A percentile compares a stretch with the other conserved stretches of the same genome.
These are phyloP conservation scores for Aquilaria malaccensis DNA, from an alignment of 345 rosid species.

Conservation along the genomic window DNA sequence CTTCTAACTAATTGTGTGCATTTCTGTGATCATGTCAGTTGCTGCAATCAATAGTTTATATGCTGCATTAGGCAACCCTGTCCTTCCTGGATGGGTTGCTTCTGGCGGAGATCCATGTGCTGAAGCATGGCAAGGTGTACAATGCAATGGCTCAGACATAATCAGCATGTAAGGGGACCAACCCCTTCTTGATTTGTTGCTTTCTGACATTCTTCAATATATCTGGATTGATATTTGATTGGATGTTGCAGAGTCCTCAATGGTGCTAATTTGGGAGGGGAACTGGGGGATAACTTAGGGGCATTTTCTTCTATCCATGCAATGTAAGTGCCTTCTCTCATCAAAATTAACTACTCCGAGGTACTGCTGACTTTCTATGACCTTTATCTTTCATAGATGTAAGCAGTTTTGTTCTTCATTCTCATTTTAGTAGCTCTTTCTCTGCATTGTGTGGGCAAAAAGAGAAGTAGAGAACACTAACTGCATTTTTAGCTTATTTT, in stretches of 20 bases:
- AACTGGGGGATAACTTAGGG: conserved; percentile 65
- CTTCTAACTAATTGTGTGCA: conserved; percentile 25
- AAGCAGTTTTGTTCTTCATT: no score
- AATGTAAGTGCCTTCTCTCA: conserved; percentile 48
- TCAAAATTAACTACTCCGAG: background rate
- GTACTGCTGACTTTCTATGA: no score
- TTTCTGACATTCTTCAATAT: background rate
- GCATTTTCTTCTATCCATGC: conserved; percentile 59
- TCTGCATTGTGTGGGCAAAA: no score
- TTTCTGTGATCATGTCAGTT: conserved; percentile 52
- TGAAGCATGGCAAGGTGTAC: conserved; percentile 87
- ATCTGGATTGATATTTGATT: background rate
- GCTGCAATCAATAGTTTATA: conserved; percentile 75
- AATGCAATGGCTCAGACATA: conserved; percentile 53
- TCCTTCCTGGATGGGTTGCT: conserved; percentile 90
- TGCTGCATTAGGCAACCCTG: conserved; percentile 66
- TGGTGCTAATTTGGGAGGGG: conserved; percentile 94
- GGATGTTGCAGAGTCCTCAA: conserved; percentile 51
- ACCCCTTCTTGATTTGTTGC: background rate
- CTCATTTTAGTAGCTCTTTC: no score
- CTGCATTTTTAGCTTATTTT: no score
- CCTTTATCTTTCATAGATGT: no score
- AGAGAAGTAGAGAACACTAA: no score
- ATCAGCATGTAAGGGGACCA: conserved; percentile 11
- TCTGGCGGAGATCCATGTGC: conserved; percentile 95